Evolutionary conservation across 352 stramenopile species (phyloP).

Genomic region (Globisporangium okanoganense): DNA sequence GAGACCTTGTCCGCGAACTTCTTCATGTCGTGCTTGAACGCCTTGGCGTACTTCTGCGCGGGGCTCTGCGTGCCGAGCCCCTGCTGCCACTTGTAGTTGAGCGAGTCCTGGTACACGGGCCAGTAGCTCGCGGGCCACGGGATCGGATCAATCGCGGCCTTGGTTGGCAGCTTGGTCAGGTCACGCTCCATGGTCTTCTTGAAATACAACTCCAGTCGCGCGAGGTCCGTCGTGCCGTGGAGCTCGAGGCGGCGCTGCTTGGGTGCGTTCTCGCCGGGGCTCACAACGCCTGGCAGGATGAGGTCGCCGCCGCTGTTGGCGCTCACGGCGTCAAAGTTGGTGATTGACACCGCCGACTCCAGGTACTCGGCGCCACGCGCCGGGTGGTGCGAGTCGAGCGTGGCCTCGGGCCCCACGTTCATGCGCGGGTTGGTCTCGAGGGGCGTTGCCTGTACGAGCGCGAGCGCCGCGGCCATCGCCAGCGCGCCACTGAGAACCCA

Average conservation of each 20-base stretch:
- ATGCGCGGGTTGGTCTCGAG: slow-evolving; percentile 25
- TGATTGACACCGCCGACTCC: slow-evolving; percentile 11
- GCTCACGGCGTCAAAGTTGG: slow-evolving; percentile 19
- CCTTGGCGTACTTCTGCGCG: slow-evolving; percentile 46
- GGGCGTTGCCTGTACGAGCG: slow-evolving; percentile 4
- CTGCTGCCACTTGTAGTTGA: slow-evolving; percentile 50
- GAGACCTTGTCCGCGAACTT: slow-evolving; percentile 47
- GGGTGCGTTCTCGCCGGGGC: slow-evolving; percentile 4
- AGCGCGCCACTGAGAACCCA: not conserved
- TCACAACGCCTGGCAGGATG: slow-evolving; percentile 9
- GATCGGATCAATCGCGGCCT: slow-evolving; percentile 35
- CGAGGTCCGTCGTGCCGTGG: slow-evolving; percentile 37
- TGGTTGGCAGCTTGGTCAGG: slow-evolving; percentile 46
- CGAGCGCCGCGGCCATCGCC: not conserved
- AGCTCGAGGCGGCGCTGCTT: slow-evolving; percentile 29
- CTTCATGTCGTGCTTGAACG: slow-evolving; percentile 40
- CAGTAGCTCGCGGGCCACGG: slow-evolving; percentile 73
- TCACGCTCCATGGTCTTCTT: slow-evolving; percentile 39
- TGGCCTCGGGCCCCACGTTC: slow-evolving; percentile 21
- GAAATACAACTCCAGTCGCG: slow-evolving; percentile 49
- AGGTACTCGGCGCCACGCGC: slow-evolving; percentile 21
- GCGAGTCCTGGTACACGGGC: slow-evolving; percentile 55
- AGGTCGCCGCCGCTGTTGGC: slow-evolving; percentile 3
- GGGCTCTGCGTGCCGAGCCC: slow-evolving; percentile 29
- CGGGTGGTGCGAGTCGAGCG: slow-evolving; percentile 29